phyloP scores from a whole-genome alignment of 352 stramenopile species.

The Globisporangium barbulae region DNA sequence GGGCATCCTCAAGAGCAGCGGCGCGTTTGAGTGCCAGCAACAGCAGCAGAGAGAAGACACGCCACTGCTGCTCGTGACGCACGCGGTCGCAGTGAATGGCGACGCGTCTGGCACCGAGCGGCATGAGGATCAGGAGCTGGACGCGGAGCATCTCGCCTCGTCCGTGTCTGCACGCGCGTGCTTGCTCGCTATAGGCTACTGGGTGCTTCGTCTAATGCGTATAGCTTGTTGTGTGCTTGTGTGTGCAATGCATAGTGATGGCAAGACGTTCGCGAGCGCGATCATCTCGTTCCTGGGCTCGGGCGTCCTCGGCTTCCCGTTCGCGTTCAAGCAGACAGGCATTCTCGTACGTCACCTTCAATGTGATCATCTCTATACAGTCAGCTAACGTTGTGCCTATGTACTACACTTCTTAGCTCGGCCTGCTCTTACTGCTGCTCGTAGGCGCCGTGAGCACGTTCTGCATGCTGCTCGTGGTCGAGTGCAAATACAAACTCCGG shows the following conservation, averaged over 20 bases:
- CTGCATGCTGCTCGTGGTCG: conserved; percentile 67
- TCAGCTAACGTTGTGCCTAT: background rate
- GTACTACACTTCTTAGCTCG: conserved; percentile 29
- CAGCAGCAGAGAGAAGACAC: background rate
- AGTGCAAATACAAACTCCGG: conserved; percentile 79
- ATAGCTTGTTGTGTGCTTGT: background rate
- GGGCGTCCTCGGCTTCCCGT: conserved; percentile 88
- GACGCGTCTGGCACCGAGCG: background rate
- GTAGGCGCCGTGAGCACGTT: conserved; percentile 26
- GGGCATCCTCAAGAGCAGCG: conserved; percentile 8
- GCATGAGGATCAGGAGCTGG: background rate
- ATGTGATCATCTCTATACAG: background rate
- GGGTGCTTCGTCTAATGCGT: background rate
- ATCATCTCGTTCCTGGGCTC: conserved; percentile 92
- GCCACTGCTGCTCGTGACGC: background rate
- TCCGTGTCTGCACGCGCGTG: conserved; percentile 17
- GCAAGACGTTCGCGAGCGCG: conserved; percentile 63
- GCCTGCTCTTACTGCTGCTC: conserved; percentile 43
- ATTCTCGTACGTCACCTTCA: conserved; percentile 54
- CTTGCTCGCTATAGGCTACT: background rate
- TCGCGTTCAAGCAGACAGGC: conserved; percentile 86
- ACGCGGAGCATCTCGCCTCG: conserved; percentile 35
- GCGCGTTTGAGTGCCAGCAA: background rate
- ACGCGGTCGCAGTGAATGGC: background rate
- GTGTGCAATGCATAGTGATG: conserved; percentile 26